phyloP scores from a whole-genome alignment of 2,329 filamentous ascomycete species.

The Verticillium alfalfae region DNA sequence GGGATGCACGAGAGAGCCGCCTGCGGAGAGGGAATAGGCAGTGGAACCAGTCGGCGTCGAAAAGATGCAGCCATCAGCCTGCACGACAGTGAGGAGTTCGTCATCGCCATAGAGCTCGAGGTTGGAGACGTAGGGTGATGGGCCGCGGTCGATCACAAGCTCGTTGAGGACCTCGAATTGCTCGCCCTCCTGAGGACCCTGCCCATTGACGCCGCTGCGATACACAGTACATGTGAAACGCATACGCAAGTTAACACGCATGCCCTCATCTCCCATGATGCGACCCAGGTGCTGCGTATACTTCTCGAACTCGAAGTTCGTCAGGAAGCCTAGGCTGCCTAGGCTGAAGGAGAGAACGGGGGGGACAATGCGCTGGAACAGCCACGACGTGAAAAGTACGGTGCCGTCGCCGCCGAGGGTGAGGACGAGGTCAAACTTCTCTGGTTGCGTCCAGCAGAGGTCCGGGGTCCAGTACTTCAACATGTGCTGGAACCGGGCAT shows the following conservation, averaged over 20 bases:
- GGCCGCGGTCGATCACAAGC: conserved; percentile 94
- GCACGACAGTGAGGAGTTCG: conserved; percentile 88
- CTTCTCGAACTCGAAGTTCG: conserved; percentile 78
- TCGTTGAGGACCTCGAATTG: conserved; percentile 98
- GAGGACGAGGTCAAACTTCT: conserved; percentile 91
- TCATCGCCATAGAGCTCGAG: conserved; percentile 94
- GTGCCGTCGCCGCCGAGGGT: conserved; percentile 85
- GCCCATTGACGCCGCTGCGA: conserved; percentile 56
- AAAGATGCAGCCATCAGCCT: conserved; percentile 97
- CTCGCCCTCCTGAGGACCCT: conserved; percentile 79
- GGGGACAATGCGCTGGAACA: conserved; percentile 86
- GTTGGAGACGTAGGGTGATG: conserved; percentile 94
- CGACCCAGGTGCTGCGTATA: conserved; percentile 84
- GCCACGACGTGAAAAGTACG: conserved; percentile 82
- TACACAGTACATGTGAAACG: conserved; percentile 98
- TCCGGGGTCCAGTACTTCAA: conserved; percentile 95
- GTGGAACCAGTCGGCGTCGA: conserved; percentile 93
- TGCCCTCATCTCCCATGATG: conserved; percentile 89
- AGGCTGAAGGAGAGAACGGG: conserved; percentile 81
- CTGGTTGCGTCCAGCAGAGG: conserved; percentile 87
- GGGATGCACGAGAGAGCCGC: conserved; percentile 90
- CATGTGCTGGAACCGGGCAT: conserved; percentile 75
- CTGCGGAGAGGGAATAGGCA: conserved; percentile 92
- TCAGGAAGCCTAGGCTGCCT: conserved; percentile 82
- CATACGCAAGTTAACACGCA: conserved; percentile 98